phyloP scores from a whole-genome alignment of 140 eudicot genomes.

The Stevia rebaudiana region DNA sequence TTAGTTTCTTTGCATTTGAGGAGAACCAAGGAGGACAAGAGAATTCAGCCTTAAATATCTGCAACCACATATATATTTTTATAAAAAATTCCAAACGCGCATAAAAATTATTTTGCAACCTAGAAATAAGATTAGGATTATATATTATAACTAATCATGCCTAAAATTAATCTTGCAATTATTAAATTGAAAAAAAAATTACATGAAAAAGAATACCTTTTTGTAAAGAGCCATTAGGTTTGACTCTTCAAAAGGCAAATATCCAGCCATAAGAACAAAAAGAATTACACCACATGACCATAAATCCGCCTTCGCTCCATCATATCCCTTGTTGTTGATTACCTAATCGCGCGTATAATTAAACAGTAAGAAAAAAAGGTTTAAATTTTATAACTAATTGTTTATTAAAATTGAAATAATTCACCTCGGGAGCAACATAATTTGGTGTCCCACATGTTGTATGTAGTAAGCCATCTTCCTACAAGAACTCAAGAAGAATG shows the following conservation, averaged over 20 bases:
- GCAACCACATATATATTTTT: conserved; percentile 18
- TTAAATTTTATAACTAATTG: not conserved
- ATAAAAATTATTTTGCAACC: not conserved
- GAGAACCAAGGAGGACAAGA: conserved; percentile 95
- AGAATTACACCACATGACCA: conserved; percentile 99
- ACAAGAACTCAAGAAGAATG: not conserved
- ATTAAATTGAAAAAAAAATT: not conserved
- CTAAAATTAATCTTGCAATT: not conserved
- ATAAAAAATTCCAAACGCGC: not conserved
- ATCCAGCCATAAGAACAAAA: conserved; percentile 97
- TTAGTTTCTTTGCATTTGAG: conserved; percentile 81
- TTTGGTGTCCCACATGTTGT: conserved; percentile 99
- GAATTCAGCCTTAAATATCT: conserved; percentile 84
- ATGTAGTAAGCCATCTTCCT: conserved; percentile 98
- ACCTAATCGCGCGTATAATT: conserved; percentile 41
- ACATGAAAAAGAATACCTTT: conserved; percentile 48
- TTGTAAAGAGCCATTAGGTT: conserved; percentile 86
- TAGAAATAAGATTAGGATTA: not conserved
- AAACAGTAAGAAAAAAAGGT: conserved; percentile 9
- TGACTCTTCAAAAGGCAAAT: conserved; percentile 87
- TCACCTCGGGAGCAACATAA: conserved; percentile 99
- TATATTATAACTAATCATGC: not conserved
- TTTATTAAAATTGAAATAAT: not conserved
- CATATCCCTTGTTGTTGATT: conserved; percentile 92
- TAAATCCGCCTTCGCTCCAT: conserved; percentile 98